These are phyloP conservation scores for Syzygium aqueum DNA, from an alignment of 345 rosid species.

Conservation along the genomic window DNA sequence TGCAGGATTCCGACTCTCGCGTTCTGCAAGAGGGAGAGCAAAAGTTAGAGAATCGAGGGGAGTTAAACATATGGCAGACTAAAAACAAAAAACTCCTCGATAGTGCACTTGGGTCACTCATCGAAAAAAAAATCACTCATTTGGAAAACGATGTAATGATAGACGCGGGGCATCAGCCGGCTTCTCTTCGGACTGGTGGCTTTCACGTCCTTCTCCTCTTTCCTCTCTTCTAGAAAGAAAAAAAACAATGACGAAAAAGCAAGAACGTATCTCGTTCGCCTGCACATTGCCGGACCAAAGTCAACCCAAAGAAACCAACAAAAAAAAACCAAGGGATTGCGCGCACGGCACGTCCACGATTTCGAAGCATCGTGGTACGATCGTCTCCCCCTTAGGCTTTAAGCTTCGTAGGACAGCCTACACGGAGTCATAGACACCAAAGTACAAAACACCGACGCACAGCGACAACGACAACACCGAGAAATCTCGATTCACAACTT, in stretches of 20 bases:
- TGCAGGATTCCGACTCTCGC: no score
- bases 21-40: no score
- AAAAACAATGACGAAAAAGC: not conserved
- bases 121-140: not conserved
- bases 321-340: not conserved
- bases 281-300: not conserved
- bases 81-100: no score
- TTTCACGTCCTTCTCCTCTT: not conserved
- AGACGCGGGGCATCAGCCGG: not conserved
- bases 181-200: not conserved
- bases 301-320: not conserved
- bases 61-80: no score
- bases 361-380: not conserved
- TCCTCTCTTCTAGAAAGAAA: not conserved
- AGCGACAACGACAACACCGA: not conserved
- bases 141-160: not conserved
- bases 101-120: no score
- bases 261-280: not conserved
- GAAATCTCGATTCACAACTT: not conserved
- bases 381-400: not conserved
- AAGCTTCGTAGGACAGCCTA: not conserved
- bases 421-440: not conserved
- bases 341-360: not conserved
- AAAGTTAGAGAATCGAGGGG: no score
- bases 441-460: no score